Base-by-base conservation (phyloP, 495 filamentous ascomycete species). In the Hyaloscypha hepaticicola region DNA sequence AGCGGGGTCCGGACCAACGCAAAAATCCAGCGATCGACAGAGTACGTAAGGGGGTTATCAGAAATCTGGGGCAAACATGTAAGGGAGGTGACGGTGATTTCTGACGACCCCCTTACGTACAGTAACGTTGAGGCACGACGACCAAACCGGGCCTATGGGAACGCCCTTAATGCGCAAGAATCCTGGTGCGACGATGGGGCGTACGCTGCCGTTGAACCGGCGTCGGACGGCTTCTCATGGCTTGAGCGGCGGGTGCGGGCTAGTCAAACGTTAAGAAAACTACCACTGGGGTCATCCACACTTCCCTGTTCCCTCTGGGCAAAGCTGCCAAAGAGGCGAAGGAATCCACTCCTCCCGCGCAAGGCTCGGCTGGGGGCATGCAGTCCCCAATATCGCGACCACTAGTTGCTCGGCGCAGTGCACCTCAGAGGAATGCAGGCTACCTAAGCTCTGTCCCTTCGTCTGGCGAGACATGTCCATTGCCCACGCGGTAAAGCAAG, bases 401-500 rank as follows among this genome's bases (percentile, higher is more conserved):
- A 26, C 58, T 50, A 34, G 58, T 25, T 48, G 33, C 25, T 29
- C 33, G 19, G 21, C 22, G 38, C 49, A 12, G 52, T 62, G 60
- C 55, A n/a, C 50, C 60, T 49, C 45, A 34, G 50, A 57, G n/a
- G 50, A 53, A 28, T 25, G 50, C 9, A 53, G 22, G 50, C n/a
- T n/a, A n/a, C n/a, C n/a, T n/a, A n/a, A n/a, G n/a, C n/a, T n/a
- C n/a, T n/a, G n/a, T n/a, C n/a, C n/a, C n/a, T n/a, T n/a, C n/a
- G n/a, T n/a, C n/a, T n/a, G n/a, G n/a, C n/a, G n/a, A n/a, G n/a
- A n/a, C n/a, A n/a, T n/a, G n/a, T n/a, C n/a, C n/a, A n/a, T n/a
- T n/a, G n/a, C n/a, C n/a, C n/a, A n/a, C n/a, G n/a, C n/a, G n/a
- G n/a, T n/a, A n/a, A n/a, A n/a, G n/a, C n/a, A n/a, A n/a, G n/a